Evolutionary conservation across 129 eudicot genomes (phyloP), one percentile per base, ranked within the genome.

Genomic region (Lonicera japonica): DNA sequence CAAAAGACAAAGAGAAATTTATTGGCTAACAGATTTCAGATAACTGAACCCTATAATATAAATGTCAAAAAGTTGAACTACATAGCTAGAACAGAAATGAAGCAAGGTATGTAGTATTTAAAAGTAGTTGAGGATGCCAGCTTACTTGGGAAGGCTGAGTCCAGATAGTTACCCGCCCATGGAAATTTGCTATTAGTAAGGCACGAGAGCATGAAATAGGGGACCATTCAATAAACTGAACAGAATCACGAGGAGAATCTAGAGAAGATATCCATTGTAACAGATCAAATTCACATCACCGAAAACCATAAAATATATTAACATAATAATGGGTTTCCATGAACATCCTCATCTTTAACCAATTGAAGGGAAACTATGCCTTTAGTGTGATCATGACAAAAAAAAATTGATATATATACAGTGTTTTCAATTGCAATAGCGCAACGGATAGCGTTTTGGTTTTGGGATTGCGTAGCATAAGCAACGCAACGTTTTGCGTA

Each of bases 211-310:
- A 87, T 15, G 96, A 88, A 14, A 91, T 72, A 25, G 98, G 98
- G 14, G 98, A 87, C 98, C 98, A 92, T 79, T 92, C 96, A 40
- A 92, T 88, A 63, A 92, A 92, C 58, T 92, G 98, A 78, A 92
- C 98, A 1, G 98, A 92, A 74, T 92, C 98, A 45, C 98, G 98
- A 66, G 98, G 98, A 77, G 95, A 84, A 80, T 92, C 98, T 92
- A 86, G 41, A 54, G 60, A 56, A 52, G 22, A 61, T 56, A 25
- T 54, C 64, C 66, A 53, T 45, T 51, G 7, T 21, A 58, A 43
- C 12, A 63, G 19, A 15, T 64, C 55, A 17, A 0, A 9, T 63
- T 63, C 23, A 20, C 46, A 47, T 47, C 4, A 24, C 3, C 5
- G 15, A 50, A 50, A 50, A 17, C 21, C 55, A 50, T 19, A 50